Percentiles rank a stretch among this genome's conserved stretches.
Evolutionary conservation across 1,284 basidiomycete species (phyloP).

Genomic region (Taiwanofungus camphoratus): DNA sequence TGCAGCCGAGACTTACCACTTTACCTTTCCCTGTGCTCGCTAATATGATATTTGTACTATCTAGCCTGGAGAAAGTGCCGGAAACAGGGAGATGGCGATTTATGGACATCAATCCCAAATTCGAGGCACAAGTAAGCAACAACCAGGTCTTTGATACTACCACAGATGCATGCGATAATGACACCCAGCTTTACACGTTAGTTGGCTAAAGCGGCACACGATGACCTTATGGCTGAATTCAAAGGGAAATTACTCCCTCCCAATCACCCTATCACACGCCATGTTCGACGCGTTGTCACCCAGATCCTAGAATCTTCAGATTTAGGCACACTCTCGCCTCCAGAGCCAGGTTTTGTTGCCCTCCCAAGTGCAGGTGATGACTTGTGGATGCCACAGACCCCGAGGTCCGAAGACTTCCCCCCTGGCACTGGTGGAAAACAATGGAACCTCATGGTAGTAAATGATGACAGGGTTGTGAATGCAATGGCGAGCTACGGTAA

Average conservation of each 20-base stretch:
- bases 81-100: conserved; percentile 83
- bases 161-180: background rate
- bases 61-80: conserved; percentile 73
- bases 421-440: conserved; percentile 34
- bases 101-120: conserved; percentile 65
- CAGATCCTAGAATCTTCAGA: conserved; percentile 72
- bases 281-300: conserved; percentile 66
- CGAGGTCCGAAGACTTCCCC: conserved; percentile 15
- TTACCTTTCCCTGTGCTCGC: background rate
- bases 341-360: conserved; percentile 4
- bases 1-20: background rate
- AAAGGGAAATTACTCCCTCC: conserved; percentile 57
- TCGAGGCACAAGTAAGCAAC: conserved; percentile 48
- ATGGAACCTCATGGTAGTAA: conserved; percentile 80
- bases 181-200: conserved; percentile 20
- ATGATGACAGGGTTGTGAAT: conserved; percentile 71
- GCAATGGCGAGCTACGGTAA: conserved; percentile 75
- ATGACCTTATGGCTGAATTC: conserved; percentile 52
- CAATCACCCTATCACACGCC: conserved; percentile 58
- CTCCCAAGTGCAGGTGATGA: conserved; percentile 8
- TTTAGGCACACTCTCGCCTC: conserved; percentile 53
- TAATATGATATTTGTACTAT: background rate
- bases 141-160: no score
- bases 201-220: conserved; percentile 47
- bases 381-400: conserved; percentile 21